These are phyloP conservation scores for Blastobotrys chiropterorum DNA, from an alignment of 805 yeast species.

Conservation along the genomic window DNA sequence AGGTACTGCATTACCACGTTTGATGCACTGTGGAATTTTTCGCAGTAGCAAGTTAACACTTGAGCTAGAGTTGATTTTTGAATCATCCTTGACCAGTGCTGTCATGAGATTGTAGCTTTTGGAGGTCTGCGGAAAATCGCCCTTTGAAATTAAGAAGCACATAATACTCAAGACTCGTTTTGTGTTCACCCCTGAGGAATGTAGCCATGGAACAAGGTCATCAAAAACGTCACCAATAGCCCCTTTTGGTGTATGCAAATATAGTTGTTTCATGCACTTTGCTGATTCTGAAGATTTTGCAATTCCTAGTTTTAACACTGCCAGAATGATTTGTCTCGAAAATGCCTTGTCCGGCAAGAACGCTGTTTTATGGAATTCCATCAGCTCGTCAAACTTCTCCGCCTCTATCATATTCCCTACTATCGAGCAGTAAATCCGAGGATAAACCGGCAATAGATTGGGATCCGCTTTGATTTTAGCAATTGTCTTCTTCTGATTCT, in stretches of 20 bases:
- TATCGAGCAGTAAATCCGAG: background rate
- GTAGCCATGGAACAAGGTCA: background rate
- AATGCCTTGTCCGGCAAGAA: background rate
- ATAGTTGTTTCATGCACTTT: background rate
- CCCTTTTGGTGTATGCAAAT: background rate
- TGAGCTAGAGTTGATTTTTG: background rate
- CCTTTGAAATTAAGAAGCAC: background rate
- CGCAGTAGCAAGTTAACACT: background rate
- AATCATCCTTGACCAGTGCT: background rate
- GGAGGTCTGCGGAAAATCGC: background rate
- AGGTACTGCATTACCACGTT: background rate
- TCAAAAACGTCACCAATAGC: background rate
- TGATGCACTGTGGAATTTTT: background rate
- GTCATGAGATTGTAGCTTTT: background rate
- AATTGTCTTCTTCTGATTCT: background rate
- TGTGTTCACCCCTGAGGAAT: background rate
- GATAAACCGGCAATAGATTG: background rate
- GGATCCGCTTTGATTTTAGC: background rate
- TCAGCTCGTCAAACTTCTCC: background rate
- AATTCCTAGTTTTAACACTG: background rate
- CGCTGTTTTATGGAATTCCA: background rate
- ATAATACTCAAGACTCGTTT: background rate
- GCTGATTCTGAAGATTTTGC: background rate
- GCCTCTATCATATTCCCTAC: background rate
- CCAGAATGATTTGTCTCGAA: background rate